phyloP scores from a whole-genome alignment of 2,329 filamentous ascomycete genomes.

The Cytospora paraplurivora region DNA sequence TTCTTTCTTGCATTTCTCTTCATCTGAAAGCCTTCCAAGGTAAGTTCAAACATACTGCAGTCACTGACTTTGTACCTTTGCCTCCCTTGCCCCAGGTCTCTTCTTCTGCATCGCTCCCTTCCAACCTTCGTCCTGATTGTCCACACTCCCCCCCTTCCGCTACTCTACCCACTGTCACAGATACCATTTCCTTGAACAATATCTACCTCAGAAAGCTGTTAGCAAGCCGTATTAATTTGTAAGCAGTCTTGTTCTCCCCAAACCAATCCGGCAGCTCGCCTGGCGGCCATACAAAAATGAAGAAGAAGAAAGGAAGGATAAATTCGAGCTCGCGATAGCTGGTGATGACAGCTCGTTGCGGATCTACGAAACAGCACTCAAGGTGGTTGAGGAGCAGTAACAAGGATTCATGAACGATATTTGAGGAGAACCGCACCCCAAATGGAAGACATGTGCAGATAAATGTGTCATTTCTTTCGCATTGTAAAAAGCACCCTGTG shows the following conservation, averaged over 20 bases:
- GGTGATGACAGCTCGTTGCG: conserved; percentile 64
- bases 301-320: conserved; percentile 31
- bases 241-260: conserved; percentile 59
- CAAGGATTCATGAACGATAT: conserved; percentile 25
- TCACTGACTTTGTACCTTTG: too few relatives aligned
- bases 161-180: background rate
- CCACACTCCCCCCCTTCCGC: background rate
- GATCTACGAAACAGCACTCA: conserved; percentile 50
- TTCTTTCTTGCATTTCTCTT: conserved; percentile 44
- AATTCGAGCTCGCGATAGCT: conserved; percentile 53
- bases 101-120: background rate
- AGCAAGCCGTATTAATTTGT: conserved; percentile 25
- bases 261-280: conserved; percentile 65
- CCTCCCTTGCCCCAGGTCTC: background rate
- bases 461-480: background rate
- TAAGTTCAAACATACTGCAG: conserved; percentile 7
- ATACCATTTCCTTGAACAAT: background rate
- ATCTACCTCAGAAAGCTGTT: background rate
- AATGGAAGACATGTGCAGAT: background rate
- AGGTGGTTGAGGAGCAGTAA: conserved; percentile 28
- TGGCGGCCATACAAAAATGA: conserved; percentile 59
- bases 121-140: background rate
- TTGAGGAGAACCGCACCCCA: conserved; percentile 5
- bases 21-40: conserved; percentile 11
- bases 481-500: background rate